Evolutionary conservation across 768 basidiomycete genomes (phyloP), one percentile per base, ranked within the genome.

Genomic region (Leccinellum rugosiceps): DNA sequence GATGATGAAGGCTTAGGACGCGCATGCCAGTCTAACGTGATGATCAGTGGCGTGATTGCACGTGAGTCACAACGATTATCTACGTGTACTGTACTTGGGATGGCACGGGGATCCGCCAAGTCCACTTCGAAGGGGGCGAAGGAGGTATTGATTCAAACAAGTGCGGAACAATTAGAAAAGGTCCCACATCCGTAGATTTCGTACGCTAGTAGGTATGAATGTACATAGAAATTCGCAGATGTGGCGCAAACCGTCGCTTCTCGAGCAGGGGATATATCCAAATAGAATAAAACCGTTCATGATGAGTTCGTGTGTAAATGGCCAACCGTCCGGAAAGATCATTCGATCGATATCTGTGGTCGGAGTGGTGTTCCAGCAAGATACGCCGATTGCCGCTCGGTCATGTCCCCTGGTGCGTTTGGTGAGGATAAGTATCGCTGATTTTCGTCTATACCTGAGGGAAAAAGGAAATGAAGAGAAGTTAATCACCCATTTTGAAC

Each of bases 291-390:
- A 6, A 19, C 9, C n/a, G 34, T 49, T 57, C 57, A 19, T 55
- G 49, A 50, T 19, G 35, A 19, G 19, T 43, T 43, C 49, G 48
- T 23, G 30, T 26, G 50, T 46, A 30, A 32, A 15, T 55, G 13
- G 14, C 11, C 17, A 9, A 46, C 57, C 21, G 35, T 34, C 43
- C 23, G 3, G 44, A 43, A 1, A 11, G 3, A 60, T 77, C 68
- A 92, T 70, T 93, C 90, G 60, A 93, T 92, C 28, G 90, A 91
- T 72, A 93, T 84, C 59, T 90, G 81, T 58, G 78, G 82, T 34
- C 76, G 79, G 47, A 90, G 70, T 3, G 80, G 78, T 43, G 41
- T 11, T n/a, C 41, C 41, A 43, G 41, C 41, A n/a, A 43, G 11
- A 19, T 43, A 43, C 17, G 77, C 74, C 19, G 76, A 75, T 59